Conservation (phyloP, 208 protist genomes). For the Jaenimonas drosophilae region DNA sequence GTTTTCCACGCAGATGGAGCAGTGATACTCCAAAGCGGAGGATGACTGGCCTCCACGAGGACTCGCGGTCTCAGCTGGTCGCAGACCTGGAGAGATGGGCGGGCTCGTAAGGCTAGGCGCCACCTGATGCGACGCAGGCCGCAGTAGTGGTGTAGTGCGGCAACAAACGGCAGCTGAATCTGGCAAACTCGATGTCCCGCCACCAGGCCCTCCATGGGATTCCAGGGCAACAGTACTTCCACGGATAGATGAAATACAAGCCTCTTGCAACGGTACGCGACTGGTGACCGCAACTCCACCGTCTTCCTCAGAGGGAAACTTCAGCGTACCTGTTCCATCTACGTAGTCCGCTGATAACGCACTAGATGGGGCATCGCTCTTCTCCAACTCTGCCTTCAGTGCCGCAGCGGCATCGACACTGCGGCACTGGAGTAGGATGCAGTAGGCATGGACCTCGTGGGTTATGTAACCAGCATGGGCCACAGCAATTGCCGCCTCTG, state of each 20-base stretch:
- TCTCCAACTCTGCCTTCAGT: constrained; percentile 23
- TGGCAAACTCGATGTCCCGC: too few species aligned
- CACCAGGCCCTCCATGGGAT: too few species aligned
- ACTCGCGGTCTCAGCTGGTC: not conserved
- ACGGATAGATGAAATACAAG: too few species aligned
- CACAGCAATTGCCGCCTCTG: constrained; percentile 10
- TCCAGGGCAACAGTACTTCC: not conserved
- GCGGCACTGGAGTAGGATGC: constrained; percentile 41
- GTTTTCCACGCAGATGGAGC: constrained; percentile 67
- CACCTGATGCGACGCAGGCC: not conserved
- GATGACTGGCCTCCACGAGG: not conserved
- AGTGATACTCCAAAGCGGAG: constrained; percentile 20
- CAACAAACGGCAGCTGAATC: not conserved
- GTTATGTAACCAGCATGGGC: constrained; percentile 53
- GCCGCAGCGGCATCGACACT: constrained; percentile 13
- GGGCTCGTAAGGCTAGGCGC: not conserved
- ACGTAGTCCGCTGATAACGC: constrained; percentile 34
- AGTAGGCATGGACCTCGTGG: constrained; percentile 54
- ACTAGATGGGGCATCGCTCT: constrained; percentile 16
- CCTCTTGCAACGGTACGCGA: too few species aligned
- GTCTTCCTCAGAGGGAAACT: not conserved
- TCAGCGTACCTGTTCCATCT: constrained; percentile 1
- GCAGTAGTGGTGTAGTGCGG: too few species aligned
- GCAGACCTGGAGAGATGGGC: not conserved
- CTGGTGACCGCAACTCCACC: not conserved